phyloP scores from a whole-genome alignment of 2,329 filamentous ascomycete genomes.

The Arachnopeziza araneosa region DNA sequence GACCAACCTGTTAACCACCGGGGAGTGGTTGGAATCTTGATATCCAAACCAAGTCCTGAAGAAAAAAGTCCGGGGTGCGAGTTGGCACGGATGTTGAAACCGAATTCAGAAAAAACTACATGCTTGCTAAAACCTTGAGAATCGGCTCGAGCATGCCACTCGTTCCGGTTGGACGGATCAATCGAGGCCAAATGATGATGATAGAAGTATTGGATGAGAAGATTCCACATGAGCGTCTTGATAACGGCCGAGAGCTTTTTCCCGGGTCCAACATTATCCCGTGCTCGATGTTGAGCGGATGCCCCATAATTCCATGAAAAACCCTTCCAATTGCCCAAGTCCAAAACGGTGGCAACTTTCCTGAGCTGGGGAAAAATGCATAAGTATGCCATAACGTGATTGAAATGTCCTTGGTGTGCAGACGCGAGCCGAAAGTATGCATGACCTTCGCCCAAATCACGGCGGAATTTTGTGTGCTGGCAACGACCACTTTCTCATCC shows the following conservation, averaged over 20 bases:
- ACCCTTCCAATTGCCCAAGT: slow-evolving; percentile 17
- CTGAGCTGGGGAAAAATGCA: slow-evolving; percentile 18
- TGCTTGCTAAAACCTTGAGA: slow-evolving; percentile 4
- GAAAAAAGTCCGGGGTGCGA: not conserved
- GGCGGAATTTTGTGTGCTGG: slow-evolving; percentile 12
- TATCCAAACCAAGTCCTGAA: not conserved
- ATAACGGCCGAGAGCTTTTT: slow-evolving; percentile 13
- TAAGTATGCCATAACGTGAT: slow-evolving; percentile 29
- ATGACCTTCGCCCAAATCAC: not conserved
- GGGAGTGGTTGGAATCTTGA: not conserved
- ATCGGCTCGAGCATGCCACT: slow-evolving; percentile 1
- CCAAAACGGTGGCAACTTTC: slow-evolving; percentile 10
- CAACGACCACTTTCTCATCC: slow-evolving; percentile 5
- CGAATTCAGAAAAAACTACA: slow-evolving; percentile 9
- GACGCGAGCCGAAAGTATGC: slow-evolving; percentile 12
- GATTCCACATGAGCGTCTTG: slow-evolving; percentile 7
- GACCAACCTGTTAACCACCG: not conserved
- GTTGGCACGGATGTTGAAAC: not conserved
- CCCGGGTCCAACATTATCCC: slow-evolving; percentile 14
- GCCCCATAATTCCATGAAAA: slow-evolving; percentile 14
- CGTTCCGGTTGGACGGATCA: slow-evolving; percentile 19
- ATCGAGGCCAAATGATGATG: slow-evolving; percentile 18
- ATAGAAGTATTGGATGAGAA: slow-evolving; percentile 11
- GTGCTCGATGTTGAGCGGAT: slow-evolving; percentile 15
- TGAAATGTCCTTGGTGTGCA: slow-evolving; percentile 4